Conservation (phyloP, 352 stramenopile genomes). For the Phytophthora pini region DNA sequence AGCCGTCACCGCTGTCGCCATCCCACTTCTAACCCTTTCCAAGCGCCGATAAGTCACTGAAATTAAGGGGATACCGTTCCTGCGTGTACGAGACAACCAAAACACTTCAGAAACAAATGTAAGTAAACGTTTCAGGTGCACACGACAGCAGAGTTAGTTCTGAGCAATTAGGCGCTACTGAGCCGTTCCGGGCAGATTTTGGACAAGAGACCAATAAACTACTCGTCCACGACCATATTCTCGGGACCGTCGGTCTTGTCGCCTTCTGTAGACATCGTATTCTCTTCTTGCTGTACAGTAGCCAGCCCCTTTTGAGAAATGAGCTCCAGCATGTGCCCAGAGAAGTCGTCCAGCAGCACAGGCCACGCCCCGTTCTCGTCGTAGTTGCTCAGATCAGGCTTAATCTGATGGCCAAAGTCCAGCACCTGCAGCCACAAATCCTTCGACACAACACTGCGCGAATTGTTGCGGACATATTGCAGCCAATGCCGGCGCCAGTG, state of each 20-base stretch:
- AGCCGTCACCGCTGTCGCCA: slow-evolving; percentile 27
- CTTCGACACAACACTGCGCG: slow-evolving; percentile 81
- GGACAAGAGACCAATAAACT: slow-evolving; percentile 11
- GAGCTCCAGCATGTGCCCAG: slow-evolving; percentile 65
- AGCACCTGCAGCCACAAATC: slow-evolving; percentile 89
- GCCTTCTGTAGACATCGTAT: slow-evolving; percentile 26
- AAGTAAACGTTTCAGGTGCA: neutral
- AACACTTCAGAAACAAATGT: slow-evolving; percentile 6
- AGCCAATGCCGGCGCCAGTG: slow-evolving; percentile 74
- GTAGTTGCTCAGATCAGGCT: slow-evolving; percentile 80
- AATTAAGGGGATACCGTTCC: slow-evolving; percentile 1
- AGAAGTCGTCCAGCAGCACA: slow-evolving; percentile 88
- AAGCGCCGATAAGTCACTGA: slow-evolving; percentile 31
- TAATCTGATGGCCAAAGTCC: slow-evolving; percentile 82
- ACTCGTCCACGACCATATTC: slow-evolving; percentile 64
- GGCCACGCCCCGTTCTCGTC: slow-evolving; percentile 90
- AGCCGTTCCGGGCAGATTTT: neutral
- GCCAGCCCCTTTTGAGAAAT: slow-evolving; percentile 51
- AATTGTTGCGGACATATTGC: slow-evolving; percentile 66
- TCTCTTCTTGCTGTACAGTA: slow-evolving; percentile 52
- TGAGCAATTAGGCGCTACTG: neutral
- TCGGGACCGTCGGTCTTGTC: slow-evolving; percentile 45
- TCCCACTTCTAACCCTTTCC: slow-evolving; percentile 30
- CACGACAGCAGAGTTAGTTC: slow-evolving; percentile 2
- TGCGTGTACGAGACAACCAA: slow-evolving; percentile 4